A percentile compares a stretch with the other conserved stretches of the same genome.
These are phyloP conservation scores for Lophiotrema nucula DNA, from an alignment of 495 filamentous ascomycete genomes.

Conservation along the genomic window DNA sequence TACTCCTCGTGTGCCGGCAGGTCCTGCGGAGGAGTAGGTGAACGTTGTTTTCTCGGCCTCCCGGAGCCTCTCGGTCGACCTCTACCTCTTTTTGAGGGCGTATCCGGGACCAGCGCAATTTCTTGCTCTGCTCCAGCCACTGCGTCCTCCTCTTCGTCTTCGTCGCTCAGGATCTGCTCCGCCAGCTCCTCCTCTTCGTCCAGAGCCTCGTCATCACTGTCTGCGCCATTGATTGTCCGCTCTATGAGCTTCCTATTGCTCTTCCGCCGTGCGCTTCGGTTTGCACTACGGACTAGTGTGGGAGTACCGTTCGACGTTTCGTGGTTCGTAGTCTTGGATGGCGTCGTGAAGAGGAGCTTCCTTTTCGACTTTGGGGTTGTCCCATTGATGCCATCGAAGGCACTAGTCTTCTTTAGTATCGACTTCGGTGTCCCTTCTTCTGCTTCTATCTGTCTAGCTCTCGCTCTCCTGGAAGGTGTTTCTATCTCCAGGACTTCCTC, in stretches of 20 bases:
- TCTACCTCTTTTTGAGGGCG: conserved; percentile 56
- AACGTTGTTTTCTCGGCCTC: conserved; percentile 49
- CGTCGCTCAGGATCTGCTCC: conserved; percentile 63
- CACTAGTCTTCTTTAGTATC: conserved; percentile 16
- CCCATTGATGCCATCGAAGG: conserved; percentile 14
- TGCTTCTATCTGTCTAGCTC: neutral
- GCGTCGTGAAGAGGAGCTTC: conserved; percentile 28
- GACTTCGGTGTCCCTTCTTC: conserved; percentile 23
- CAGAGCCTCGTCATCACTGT: conserved; percentile 66
- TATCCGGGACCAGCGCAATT: conserved; percentile 40
- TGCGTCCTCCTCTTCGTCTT: conserved; percentile 51
- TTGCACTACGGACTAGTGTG: conserved; percentile 62
- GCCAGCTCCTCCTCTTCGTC: conserved; percentile 73
- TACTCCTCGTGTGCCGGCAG: conserved; percentile 86
- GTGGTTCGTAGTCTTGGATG: conserved; percentile 17
- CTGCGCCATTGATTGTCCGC: conserved; percentile 54
- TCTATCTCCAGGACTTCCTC: conserved; percentile 11
- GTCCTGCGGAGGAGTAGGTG: conserved; percentile 74
- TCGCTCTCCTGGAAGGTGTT: conserved; percentile 22
- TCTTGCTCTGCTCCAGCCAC: conserved; percentile 33
- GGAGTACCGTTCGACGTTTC: conserved; percentile 46
- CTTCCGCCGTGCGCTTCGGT: conserved; percentile 83
- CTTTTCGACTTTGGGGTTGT: conserved; percentile 25
- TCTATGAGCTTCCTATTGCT: conserved; percentile 74
- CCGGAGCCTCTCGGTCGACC: conserved; percentile 55